Evolutionary conservation across 805 yeast species (phyloP), one percentile per base, ranked within the genome.

Genomic region (Tetrapisispora iriomotensis): DNA sequence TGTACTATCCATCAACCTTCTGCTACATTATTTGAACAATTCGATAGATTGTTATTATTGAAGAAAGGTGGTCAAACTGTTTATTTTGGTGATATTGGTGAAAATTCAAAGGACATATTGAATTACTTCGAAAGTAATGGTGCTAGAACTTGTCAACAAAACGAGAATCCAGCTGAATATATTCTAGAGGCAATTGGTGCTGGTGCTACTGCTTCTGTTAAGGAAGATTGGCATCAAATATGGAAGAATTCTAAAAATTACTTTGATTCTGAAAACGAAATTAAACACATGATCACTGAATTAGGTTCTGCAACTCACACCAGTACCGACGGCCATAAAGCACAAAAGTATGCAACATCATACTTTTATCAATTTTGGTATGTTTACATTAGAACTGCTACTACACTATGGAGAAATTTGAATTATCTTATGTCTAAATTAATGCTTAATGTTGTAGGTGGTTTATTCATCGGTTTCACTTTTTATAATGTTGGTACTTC

Each of bases 391-490:
- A 63, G 81, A 44, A 64, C 69, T 6, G 47, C 50, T 27, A 54
- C 57, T 6, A 68, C 62, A 41, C 65, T 67, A 45, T 78, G 78
- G 77, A 68, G 88, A 55, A 68, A 77, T 43, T 75, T 79, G n/a
- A 56, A 63, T 29, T 79, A 80, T 55, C 62, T 79, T 43, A 68
- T 71, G 63, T 67, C 86, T 30, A 82, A 80, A 61, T 37, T 76
- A 22, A 64, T 67, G 54, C 59, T 75, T 47, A 62, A 64, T 45
- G 54, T 68, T 26, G 54, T 71, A 14, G 67, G 77, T 34, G 75
- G 84, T 29, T 52, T 82, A 14, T 77, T 79, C 54, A 72, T 78
- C 45, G 94, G 94, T 31, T 83, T 83, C 58, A 67, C 80, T 0
- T 83, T 77, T 61, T 78, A 69, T 64, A 69, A 78, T 48, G 71